These are phyloP conservation scores for Fusarium sp. DNA, from an alignment of 2,329 filamentous ascomycete genomes.

Conservation along the genomic window DNA sequence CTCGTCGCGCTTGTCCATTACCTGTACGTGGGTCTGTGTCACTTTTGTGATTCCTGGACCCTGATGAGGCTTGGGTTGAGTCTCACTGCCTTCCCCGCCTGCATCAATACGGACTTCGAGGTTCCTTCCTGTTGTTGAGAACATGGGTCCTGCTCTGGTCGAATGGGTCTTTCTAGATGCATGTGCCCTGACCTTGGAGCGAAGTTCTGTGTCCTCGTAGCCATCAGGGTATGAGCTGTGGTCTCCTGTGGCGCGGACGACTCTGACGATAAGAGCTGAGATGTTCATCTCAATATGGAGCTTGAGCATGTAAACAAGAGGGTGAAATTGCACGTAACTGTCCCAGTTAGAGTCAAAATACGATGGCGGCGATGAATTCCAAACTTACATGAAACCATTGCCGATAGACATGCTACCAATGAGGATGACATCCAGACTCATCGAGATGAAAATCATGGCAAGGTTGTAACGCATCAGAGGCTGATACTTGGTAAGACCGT, in stretches of 20 bases:
- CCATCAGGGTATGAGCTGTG: conserved; percentile 35
- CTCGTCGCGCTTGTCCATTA: conserved; percentile 32
- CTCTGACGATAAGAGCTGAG: conserved; percentile 39
- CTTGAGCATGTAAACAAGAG: conserved; percentile 46
- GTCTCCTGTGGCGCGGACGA: conserved; percentile 43
- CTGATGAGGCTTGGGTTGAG: conserved; percentile 2
- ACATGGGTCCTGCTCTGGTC: background rate
- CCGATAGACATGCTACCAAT: conserved; percentile 44
- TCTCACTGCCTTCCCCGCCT: background rate
- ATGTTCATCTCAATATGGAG: conserved; percentile 47
- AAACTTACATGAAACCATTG: conserved; percentile 42
- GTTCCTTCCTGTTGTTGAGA: conserved; percentile 25
- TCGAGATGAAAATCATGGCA: conserved; percentile 43
- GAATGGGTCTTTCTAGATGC: background rate
- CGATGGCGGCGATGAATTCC: accelerated
- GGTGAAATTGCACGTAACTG: conserved; percentile 46
- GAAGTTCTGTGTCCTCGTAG: conserved; percentile 32
- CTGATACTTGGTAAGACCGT: conserved; percentile 62
- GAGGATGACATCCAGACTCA: conserved; percentile 45
- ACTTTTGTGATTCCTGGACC: conserved; percentile 42
- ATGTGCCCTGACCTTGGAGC: conserved; percentile 21
- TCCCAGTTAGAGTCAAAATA: background rate
- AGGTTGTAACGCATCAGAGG: conserved; percentile 55
- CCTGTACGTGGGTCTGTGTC: conserved; percentile 39
- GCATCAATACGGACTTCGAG: conserved; percentile 29